Evolutionary conservation across 306 rosid genomes (phyloP), one percentile per base, ranked within the genome.

Genomic region (Cercis canadensis): DNA sequence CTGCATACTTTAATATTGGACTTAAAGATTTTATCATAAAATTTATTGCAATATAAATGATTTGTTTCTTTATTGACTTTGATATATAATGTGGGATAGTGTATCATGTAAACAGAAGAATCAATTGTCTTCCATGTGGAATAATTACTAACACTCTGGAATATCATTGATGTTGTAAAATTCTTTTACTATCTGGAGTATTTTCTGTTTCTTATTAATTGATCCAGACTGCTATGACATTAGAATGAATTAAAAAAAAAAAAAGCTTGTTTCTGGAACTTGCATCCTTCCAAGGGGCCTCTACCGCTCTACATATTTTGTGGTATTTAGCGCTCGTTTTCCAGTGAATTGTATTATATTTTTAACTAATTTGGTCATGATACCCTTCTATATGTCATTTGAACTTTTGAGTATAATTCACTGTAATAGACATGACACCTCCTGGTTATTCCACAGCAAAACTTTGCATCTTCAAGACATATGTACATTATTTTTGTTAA

Each of bases 381-480:
- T 65, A 43, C 72, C n/a, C n/a, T n/a, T n/a, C n/a, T n/a, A n/a
- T 34, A 16, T 33, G 40, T 63, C 69, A 62, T 73, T 57, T 73
- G 57, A 77, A 57, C 57, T 73, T n/a, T 67, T 39, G 58, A 59
- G 45, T 34, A 9, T 36, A 62, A 31, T 53, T 77, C 44, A 8
- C 54, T 80, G 16, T 66, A 47, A 32, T 67, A n/a, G 66, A 63
- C 55, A 15, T 55, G 52, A 73, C 40, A 14, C 73, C 29, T 73
- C 69, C 79, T 61, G 16, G 34, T 50, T 78, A 52, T 64, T 62
- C 39, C 32, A 34, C 69, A 31, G 47, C 53, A 39, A 47, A 72
- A 43, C 37, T 57, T 44, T 78, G 74, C 70, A 64, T 59, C 17
- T 52, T 64, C 66, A 24, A 60, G 69, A 37, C 14, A 65, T 36